Base-by-base conservation (phyloP, 2,329 filamentous ascomycete genomes). In the Monosporascus sp. region DNA sequence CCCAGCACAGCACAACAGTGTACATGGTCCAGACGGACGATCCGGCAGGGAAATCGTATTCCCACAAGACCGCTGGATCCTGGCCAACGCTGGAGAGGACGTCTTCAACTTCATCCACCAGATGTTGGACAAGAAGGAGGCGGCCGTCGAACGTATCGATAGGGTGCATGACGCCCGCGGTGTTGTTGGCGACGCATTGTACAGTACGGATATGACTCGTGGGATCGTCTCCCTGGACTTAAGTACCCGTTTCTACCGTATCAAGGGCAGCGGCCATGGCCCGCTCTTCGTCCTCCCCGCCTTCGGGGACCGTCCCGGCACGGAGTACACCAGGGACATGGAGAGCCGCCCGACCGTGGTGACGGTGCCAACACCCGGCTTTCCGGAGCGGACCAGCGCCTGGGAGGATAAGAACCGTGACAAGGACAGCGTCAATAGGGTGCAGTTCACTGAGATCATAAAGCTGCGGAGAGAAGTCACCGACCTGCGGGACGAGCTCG, bases 251-350 rank as follows among this genome's bases (percentile, higher is more conserved):
- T 83, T 76, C 64, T 81, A 78, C 62, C 77, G 81, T 19, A 61
- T 83, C 24, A 73, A 75, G 24, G 72, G 72, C 19, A 70, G 70
- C 16, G 74, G 75, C 0, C 65, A 68, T 37, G 71, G 73, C 2
- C 77, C 80, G 48, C 67, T 84, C 54, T 83, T 83, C 60, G 66
- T 84, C 7, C 67, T 82, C 27, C 81, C 80, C 1, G 80, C 75
- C 3, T 74, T 74, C 53, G 69, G 72, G 14, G 65, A 72, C 22
- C 78, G 82, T 52, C 76, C 80, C 0, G 71, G 66, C 20, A 71
- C 74, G 7, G 63, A 66, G 53, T 66, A 73, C 31, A 82, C 78
- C 1, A 66, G 70, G n/a, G 64, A 71, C 51, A 67, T 78, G 24
- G 79, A 82, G 64, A 59, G 59, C 20, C 67, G 67, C 19, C 79